Conservation (phyloP, 257 asterid species). For the Ilex asprella region DNA sequence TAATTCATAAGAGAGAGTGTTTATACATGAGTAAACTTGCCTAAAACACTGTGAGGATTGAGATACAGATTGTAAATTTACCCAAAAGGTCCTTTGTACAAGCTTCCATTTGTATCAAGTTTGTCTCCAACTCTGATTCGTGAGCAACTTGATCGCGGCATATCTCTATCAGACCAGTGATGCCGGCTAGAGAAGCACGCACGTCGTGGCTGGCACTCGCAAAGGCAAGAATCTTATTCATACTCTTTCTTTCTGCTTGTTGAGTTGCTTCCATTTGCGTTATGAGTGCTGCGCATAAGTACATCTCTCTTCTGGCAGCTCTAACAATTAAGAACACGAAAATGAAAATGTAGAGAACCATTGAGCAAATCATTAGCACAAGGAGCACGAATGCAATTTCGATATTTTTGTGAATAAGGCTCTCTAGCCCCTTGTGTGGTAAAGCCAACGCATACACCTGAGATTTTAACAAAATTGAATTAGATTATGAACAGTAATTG, state of each 20-base stretch:
- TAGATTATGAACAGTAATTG: not conserved
- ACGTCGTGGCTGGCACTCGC: slow-evolving; percentile 81
- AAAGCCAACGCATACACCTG: slow-evolving; percentile 40
- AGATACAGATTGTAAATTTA: slow-evolving; percentile 7
- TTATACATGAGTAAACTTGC: not conserved
- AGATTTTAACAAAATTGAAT: not conserved
- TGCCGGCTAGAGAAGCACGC: slow-evolving; percentile 59
- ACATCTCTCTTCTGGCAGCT: slow-evolving; percentile 49
- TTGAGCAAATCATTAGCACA: slow-evolving; percentile 18
- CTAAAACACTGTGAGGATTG: too few species aligned
- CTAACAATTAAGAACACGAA: slow-evolving; percentile 20
- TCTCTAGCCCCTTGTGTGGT: slow-evolving; percentile 16
- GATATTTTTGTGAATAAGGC: slow-evolving; percentile 19
- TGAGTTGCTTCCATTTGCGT: slow-evolving; percentile 72
- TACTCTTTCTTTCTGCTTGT: slow-evolving; percentile 63
- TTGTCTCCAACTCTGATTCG: slow-evolving; percentile 27
- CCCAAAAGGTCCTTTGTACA: slow-evolving; percentile 51
- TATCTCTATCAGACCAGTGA: slow-evolving; percentile 42
- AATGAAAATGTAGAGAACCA: slow-evolving; percentile 16
- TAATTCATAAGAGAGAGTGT: not conserved
- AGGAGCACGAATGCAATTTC: slow-evolving; percentile 23
- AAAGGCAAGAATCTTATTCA: slow-evolving; percentile 61
- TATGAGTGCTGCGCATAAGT: slow-evolving; percentile 37
- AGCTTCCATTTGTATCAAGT: slow-evolving; percentile 37
- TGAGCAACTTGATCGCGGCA: slow-evolving; percentile 26